These are phyloP conservation scores for Aschersonia sp. DNA, from an alignment of 2,329 filamentous ascomycete species.

Conservation along the genomic window DNA sequence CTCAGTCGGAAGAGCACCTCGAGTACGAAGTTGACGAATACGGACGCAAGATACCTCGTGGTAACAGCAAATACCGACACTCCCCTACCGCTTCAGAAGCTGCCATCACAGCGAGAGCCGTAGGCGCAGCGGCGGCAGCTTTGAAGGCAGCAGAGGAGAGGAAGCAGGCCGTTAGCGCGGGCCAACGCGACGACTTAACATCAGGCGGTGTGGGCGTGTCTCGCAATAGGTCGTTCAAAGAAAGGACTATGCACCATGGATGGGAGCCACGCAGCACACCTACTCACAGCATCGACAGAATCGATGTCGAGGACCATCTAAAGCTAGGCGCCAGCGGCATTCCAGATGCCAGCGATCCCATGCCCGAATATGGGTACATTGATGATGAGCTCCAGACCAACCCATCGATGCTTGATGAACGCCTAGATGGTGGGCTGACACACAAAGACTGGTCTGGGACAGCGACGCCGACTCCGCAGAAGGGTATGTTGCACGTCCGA, in stretches of 20 bases:
- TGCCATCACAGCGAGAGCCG: conserved; percentile 41
- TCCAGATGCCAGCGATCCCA: conserved; percentile 53
- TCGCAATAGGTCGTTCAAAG: conserved; percentile 51
- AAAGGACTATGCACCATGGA: conserved; percentile 40
- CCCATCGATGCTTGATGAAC: conserved; percentile 69
- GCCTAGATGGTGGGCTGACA: conserved; percentile 37
- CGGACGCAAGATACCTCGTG: conserved; percentile 35
- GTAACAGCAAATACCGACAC: conserved; percentile 26
- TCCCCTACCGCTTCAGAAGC: conserved; percentile 43
- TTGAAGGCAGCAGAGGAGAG: conserved; percentile 34
- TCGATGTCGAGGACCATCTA: conserved; percentile 36
- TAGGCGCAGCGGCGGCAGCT: conserved; percentile 36
- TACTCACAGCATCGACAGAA: conserved; percentile 42
- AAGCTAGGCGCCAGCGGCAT: conserved; percentile 56
- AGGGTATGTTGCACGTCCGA: conserved; percentile 13
- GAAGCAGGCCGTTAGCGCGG: conserved; percentile 21
- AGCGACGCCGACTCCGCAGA: conserved; percentile 29
- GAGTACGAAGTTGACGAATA: conserved; percentile 46
- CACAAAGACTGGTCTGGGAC: conserved; percentile 40
- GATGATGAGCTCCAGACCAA: conserved; percentile 66
- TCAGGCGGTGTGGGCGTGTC: conserved; percentile 31
- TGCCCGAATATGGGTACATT: conserved; percentile 62
- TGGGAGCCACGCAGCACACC: conserved; percentile 40
- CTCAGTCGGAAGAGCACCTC: conserved; percentile 30
- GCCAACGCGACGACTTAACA: conserved; percentile 22